Evolutionary conservation across 2,329 filamentous ascomycete genomes (phyloP).

Genomic region (Xylariaceae sp.): DNA sequence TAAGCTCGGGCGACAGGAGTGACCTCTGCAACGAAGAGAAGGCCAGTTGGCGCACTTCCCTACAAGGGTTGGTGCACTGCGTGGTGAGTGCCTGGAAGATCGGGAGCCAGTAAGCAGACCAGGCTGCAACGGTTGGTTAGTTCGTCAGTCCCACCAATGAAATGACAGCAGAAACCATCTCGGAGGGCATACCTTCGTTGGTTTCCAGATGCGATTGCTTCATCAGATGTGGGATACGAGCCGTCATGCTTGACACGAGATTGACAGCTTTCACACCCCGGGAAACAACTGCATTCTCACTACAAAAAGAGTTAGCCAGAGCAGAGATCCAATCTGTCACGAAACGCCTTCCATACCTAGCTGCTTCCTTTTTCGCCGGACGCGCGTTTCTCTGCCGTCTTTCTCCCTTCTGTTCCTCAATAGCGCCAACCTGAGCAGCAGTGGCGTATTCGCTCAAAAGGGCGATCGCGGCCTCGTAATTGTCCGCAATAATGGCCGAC

Average conservation of each 20-base stretch:
- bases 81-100: slow-evolving; percentile 83
- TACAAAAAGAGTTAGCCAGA: slow-evolving; percentile 28
- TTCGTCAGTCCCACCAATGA: too few relatives aligned
- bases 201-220: slow-evolving; percentile 87
- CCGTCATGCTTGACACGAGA: slow-evolving; percentile 76
- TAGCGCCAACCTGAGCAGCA: slow-evolving; percentile 67
- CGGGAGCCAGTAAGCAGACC: slow-evolving; percentile 96
- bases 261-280: slow-evolving; percentile 76
- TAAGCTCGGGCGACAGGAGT: slow-evolving; percentile 77
- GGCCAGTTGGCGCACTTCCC: slow-evolving; percentile 84
- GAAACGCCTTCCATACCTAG: slow-evolving; percentile 41
- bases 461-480: slow-evolving; percentile 82
- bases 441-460: slow-evolving; percentile 87
- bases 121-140: slow-evolving; percentile 59
- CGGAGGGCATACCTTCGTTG: slow-evolving; percentile 64
- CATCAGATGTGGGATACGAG: slow-evolving; percentile 79
- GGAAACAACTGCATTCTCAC: slow-evolving; percentile 65
- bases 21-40: slow-evolving; percentile 81
- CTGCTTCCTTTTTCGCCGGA: slow-evolving; percentile 46
- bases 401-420: slow-evolving; percentile 64
- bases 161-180: neutral
- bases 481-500: slow-evolving; percentile 85
- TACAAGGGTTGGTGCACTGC: slow-evolving; percentile 91
- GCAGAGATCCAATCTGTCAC: neutral
- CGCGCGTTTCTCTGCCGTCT: slow-evolving; percentile 36